Evolutionary conservation across 2,329 filamentous ascomycete genomes (phyloP).

Genomic region (Curvularia eragrostidis): DNA sequence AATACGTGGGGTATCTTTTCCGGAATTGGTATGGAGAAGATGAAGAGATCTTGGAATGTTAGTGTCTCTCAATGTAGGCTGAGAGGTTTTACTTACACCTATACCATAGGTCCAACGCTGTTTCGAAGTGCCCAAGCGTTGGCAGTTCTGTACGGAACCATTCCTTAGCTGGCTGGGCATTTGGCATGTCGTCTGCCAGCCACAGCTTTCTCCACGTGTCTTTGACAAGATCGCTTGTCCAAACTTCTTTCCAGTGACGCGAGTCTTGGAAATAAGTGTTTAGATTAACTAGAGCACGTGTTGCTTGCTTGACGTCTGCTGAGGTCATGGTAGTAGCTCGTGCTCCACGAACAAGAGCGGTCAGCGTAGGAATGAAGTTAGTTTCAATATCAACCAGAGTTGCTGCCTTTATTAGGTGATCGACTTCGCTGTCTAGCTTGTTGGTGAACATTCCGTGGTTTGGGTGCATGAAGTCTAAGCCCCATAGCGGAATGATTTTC

Average conservation of each 20-base stretch:
- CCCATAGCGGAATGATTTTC: conserved; percentile 53
- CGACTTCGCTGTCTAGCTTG: conserved; percentile 51
- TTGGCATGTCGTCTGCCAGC: conserved; percentile 54
- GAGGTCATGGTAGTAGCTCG: conserved; percentile 48
- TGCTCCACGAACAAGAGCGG: conserved; percentile 50
- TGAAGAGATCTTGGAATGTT: conserved; percentile 54
- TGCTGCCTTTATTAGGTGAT: conserved; percentile 45
- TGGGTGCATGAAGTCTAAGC: conserved; percentile 52
- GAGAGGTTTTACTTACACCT: conserved; percentile 41
- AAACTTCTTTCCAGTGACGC: conserved; percentile 56
- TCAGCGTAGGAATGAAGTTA: conserved; percentile 52
- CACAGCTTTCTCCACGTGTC: conserved; percentile 56
- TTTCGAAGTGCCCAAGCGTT: conserved; percentile 56
- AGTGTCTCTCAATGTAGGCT: conserved; percentile 4
- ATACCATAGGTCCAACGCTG: conserved; percentile 56
- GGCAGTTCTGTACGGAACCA: conserved; percentile 57
- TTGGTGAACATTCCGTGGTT: conserved; percentile 53
- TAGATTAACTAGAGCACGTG: conserved; percentile 51
- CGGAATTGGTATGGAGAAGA: conserved; percentile 64
- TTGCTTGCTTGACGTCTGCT: conserved; percentile 52
- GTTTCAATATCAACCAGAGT: conserved; percentile 48
- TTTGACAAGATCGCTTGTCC: conserved; percentile 56
- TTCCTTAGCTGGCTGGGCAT: conserved; percentile 50
- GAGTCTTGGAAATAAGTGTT: conserved; percentile 56
- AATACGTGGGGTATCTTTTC: conserved; percentile 66